A percentile compares a stretch with the other conserved stretches of the same genome.
phyloP scores from a whole-genome alignment of 192 early-diverging fungal species.

The Coemansia aciculifera region DNA sequence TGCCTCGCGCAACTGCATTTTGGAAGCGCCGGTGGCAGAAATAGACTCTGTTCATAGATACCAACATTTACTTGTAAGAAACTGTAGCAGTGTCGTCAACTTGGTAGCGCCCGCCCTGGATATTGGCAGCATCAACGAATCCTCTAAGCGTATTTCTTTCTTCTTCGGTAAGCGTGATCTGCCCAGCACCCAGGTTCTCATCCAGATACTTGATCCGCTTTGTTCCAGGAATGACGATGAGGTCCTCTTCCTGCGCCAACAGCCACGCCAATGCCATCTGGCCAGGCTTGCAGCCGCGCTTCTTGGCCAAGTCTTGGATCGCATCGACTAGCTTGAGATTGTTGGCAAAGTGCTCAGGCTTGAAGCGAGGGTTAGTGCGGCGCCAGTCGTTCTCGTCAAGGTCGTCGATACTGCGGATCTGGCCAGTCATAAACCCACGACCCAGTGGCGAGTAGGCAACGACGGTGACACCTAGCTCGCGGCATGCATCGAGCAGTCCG shows the following conservation, averaged over 20 bases:
- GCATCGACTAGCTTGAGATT: conserved; percentile 62
- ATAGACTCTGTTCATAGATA: background rate
- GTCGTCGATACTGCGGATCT: conserved; percentile 57
- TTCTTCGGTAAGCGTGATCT: conserved; percentile 35
- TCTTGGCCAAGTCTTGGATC: conserved; percentile 54
- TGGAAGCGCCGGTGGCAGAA: conserved; percentile 13
- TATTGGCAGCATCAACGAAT: conserved; percentile 25
- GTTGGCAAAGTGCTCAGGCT: conserved; percentile 58
- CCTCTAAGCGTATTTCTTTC: conserved; percentile 34
- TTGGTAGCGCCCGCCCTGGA: conserved; percentile 33
- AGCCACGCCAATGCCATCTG: conserved; percentile 71
- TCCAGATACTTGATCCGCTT: conserved; percentile 52
- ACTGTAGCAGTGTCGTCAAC: background rate
- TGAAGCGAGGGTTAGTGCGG: conserved; percentile 59
- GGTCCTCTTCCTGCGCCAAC: conserved; percentile 48
- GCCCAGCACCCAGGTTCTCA: conserved; percentile 34
- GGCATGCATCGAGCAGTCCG: conserved; percentile 67
- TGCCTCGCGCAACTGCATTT: conserved; percentile 20
- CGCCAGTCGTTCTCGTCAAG: conserved; percentile 60
- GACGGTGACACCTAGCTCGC: conserved; percentile 71
- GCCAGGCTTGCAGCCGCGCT: conserved; percentile 54
- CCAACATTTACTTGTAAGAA: too few species aligned
- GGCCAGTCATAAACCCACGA: conserved; percentile 68
- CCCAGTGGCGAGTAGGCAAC: conserved; percentile 76
- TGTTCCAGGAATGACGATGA: conserved; percentile 66